Conservation (phyloP, 2,329 filamentous ascomycete genomes). For the Diaporthe vexans region DNA sequence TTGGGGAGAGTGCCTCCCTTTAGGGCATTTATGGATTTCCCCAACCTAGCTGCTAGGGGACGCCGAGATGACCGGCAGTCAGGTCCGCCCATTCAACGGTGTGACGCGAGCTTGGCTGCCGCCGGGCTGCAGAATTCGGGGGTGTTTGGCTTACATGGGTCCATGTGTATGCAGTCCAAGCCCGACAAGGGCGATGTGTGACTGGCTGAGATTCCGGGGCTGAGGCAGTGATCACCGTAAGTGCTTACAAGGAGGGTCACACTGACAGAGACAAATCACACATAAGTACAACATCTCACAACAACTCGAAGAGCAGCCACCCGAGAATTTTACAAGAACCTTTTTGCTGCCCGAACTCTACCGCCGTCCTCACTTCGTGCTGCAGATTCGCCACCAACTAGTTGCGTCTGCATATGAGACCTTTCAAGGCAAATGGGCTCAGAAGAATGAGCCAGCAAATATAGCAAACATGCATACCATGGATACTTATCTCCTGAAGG, state of each 20-base stretch:
- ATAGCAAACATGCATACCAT: neutral
- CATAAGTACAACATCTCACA: conserved; percentile 24
- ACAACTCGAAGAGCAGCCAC: conserved; percentile 1
- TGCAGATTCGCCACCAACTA: neutral
- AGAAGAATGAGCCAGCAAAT: neutral
- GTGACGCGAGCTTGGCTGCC: conserved; percentile 25
- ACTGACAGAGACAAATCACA: conserved; percentile 25
- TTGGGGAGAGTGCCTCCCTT: neutral
- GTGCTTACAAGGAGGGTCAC: conserved; percentile 36
- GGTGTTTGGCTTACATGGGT: conserved; percentile 16
- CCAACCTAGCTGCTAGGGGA: conserved; percentile 16
- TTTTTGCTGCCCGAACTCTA: neutral
- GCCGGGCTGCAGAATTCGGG: conserved; percentile 15
- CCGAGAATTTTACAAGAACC: neutral
- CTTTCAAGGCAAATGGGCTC: neutral
- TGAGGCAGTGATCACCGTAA: conserved; percentile 23
- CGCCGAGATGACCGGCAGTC: conserved; percentile 30
- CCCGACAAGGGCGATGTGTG: conserved; percentile 12
- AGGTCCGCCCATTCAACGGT: conserved; percentile 17
- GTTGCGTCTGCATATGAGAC: neutral
- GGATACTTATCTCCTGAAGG: conserved; percentile 37
- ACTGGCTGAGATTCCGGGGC: conserved; percentile 22
- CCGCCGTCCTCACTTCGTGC: neutral
- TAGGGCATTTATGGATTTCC: conserved; percentile 26
- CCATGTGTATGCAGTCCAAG: conserved; percentile 6